Percentiles rank a stretch among this genome's conserved stretches.
Evolutionary conservation across 2,329 filamentous ascomycete species (phyloP).

Genomic region (Orbilia quercus): DNA sequence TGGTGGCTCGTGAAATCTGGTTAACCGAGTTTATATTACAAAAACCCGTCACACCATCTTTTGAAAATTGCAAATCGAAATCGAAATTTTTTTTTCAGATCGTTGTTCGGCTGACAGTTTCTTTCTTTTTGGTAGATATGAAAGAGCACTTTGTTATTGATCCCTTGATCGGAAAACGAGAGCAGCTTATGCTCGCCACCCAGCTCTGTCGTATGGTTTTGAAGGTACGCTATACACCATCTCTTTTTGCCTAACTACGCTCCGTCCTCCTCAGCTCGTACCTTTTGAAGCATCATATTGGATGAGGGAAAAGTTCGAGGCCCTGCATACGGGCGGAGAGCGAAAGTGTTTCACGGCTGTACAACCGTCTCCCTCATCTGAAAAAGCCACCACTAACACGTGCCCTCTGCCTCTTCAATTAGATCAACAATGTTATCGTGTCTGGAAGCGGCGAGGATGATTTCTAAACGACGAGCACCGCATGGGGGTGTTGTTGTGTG

Average conservation of each 20-base stretch:
- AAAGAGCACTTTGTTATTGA: slow-evolving; percentile 98
- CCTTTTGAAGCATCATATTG: slow-evolving; percentile 72
- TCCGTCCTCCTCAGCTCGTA: slow-evolving; percentile 83
- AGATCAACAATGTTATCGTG: slow-evolving; percentile 61
- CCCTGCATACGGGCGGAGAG: slow-evolving; percentile 31
- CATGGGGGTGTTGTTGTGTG: slow-evolving; percentile 7
- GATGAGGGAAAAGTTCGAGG: slow-evolving; percentile 21
- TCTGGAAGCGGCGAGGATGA: slow-evolving; percentile 61
- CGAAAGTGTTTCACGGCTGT: slow-evolving; percentile 45
- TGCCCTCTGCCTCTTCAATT: slow-evolving; percentile 20
- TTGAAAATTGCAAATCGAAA: not conserved
- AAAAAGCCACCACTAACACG: slow-evolving; percentile 29
- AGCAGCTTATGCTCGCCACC: slow-evolving; percentile 94
- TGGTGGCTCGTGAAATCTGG: slow-evolving; percentile 20
- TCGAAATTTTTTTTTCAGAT: slow-evolving; percentile 7
- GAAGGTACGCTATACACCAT: slow-evolving; percentile 70
- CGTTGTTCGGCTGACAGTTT: slow-evolving; percentile 12
- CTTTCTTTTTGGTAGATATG: slow-evolving; percentile 73
- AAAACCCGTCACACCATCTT: slow-evolving; percentile 45
- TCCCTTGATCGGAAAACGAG: slow-evolving; percentile 96
- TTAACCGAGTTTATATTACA: slow-evolving; percentile 42
- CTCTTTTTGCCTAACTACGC: slow-evolving; percentile 74
- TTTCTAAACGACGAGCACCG: slow-evolving; percentile 57
- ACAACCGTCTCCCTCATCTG: slow-evolving; percentile 21
- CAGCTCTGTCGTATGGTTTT: slow-evolving; percentile 98